Evolutionary conservation across 2,329 filamentous ascomycete genomes (phyloP).

Genomic region (Neofusicoccum parvum): DNA sequence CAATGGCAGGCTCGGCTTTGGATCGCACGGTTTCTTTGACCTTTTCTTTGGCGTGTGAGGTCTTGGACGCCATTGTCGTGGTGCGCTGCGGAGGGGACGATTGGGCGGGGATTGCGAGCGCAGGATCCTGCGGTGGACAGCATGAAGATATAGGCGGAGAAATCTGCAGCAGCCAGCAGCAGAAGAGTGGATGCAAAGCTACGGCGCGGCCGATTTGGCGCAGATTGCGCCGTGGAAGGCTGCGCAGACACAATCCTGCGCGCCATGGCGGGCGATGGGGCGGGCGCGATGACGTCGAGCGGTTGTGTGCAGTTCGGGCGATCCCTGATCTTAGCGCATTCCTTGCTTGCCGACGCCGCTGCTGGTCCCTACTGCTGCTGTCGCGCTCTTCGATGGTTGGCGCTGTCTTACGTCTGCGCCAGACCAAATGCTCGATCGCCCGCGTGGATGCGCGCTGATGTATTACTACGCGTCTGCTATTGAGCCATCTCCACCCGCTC

Average conservation of each 20-base stretch:
- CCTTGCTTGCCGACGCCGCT: not conserved
- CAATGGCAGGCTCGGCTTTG: conserved; percentile 48
- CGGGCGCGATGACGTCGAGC: not conserved
- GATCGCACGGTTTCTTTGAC: conserved; percentile 24
- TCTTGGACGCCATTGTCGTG: conserved; percentile 9
- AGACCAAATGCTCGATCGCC: not conserved
- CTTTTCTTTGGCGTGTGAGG: conserved; percentile 20
- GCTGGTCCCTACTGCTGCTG: too few species aligned
- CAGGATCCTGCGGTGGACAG: not conserved
- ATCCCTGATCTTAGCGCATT: not conserved
- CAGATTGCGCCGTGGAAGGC: not conserved
- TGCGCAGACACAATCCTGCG: not conserved
- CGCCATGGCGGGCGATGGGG: not conserved
- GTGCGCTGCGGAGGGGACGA: not conserved
- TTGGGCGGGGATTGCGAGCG: not conserved
- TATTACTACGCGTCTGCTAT: too few species aligned
- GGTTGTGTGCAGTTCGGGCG: not conserved
- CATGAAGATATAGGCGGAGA: not conserved
- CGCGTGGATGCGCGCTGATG: not conserved
- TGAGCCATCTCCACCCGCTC: too few species aligned
- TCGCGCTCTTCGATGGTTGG: too few species aligned
- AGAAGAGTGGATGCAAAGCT: not conserved
- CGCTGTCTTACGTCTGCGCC: not conserved
- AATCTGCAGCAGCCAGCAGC: not conserved
- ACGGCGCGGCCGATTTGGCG: not conserved